phyloP scores from a whole-genome alignment of 805 yeast genomes.

The Alloascoidea africana region DNA sequence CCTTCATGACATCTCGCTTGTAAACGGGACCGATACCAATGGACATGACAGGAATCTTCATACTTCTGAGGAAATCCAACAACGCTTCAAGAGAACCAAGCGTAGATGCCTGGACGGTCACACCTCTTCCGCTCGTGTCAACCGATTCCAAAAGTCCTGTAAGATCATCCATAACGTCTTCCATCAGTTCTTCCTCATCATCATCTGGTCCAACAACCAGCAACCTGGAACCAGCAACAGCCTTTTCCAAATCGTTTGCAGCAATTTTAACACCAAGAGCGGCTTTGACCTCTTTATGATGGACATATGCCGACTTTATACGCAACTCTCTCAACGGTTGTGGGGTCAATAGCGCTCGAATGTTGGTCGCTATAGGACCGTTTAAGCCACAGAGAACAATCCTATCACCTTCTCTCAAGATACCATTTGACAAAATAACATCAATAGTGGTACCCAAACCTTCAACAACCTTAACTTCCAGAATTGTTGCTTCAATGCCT shows the following conservation, averaged over 20 bases:
- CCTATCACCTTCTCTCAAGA: conserved; percentile 87
- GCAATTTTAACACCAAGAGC: conserved; percentile 98
- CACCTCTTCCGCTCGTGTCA: conserved; percentile 93
- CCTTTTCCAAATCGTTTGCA: conserved; percentile 94
- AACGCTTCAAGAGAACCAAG: conserved; percentile 96
- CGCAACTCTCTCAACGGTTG: conserved; percentile 95
- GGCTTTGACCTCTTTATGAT: conserved; percentile 96
- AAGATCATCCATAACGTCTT: conserved; percentile 96
- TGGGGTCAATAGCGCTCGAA: conserved; percentile 92
- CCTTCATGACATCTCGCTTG: conserved; percentile 97
- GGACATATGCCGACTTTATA: conserved; percentile 90
- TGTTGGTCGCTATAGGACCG: conserved; percentile 94
- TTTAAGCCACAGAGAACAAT: conserved; percentile 94
- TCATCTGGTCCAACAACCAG: conserved; percentile 93
- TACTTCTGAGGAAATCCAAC: conserved; percentile 89
- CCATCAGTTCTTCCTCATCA: conserved; percentile 94
- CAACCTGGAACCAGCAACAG: conserved; percentile 96
- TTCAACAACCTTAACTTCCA: conserved; percentile 95
- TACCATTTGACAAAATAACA: conserved; percentile 94
- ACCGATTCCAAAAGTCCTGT: conserved; percentile 91
- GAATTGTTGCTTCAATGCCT: conserved; percentile 86
- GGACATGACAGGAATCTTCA: conserved; percentile 99
- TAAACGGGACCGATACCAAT: conserved; percentile 96
- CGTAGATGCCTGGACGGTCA: conserved; percentile 95
- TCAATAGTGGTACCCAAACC: conserved; percentile 98